Evolutionary conservation across 805 yeast genomes (phyloP), one percentile per base, ranked within the genome.

Genomic region (Priceomyces medius): DNA sequence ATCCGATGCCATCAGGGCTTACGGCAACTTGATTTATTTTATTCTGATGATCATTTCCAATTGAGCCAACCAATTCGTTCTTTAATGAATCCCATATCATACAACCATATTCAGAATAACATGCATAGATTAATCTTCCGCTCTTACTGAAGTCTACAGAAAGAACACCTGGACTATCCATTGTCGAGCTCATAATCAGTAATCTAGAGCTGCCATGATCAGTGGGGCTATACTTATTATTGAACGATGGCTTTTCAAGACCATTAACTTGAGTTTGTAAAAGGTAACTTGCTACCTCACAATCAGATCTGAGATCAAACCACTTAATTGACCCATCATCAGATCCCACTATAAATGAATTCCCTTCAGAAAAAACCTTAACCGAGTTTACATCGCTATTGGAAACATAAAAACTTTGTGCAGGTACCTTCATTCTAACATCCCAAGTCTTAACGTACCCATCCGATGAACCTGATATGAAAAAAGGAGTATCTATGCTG

Each of bases 281-380:
- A 18, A 52, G 61, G 58, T 80, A 88, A 13, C 52, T 58, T 7
- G 79, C 73, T 32, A 88, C 55, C 47, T 77, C 82, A 47, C 93
- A 79, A 56, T 86, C 95, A 1, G 89, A 73, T 47, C 97, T 71
- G 34, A 87, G 60, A 58, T 89, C 97, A 59, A 78, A 85, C 41
- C 88, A 61, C 44, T 85, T 72, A 19, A 86, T 67, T 0, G 73
- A 58, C 3, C 91, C 90, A 58, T 86, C 95, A 54, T 88, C 97
- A 34, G 85, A 75, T 1, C 96, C 96, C 2, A 83, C 73, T 0
- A 77, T 79, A 50, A 89, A 79, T 1, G 88, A 74, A 44, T 81
- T 68, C 2, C 88, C 88, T 47, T 80, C 84, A 7, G 88, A 88
- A 55, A 83, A 82, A 51, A 79, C 79, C 46, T 75, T 70, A 5